These are phyloP conservation scores for Termitomyces sp. DNA, from an alignment of 768 basidiomycete genomes.

Conservation along the genomic window DNA sequence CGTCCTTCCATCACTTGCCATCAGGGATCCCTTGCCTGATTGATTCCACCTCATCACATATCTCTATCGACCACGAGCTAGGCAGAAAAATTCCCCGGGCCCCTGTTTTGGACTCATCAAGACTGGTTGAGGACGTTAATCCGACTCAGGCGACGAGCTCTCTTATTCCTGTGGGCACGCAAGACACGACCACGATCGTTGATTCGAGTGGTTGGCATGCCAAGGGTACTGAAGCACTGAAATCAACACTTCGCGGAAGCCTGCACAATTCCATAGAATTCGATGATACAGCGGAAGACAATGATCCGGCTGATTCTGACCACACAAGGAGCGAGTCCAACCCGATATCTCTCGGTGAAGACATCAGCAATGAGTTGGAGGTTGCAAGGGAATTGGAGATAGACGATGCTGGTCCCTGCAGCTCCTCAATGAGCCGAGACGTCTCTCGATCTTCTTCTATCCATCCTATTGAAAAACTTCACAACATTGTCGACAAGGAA, in stretches of 20 bases:
- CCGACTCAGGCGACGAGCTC: not conserved
- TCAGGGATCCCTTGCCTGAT: not conserved
- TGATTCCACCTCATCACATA: not conserved
- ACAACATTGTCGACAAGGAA: not conserved
- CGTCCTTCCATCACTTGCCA: not conserved
- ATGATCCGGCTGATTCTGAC: not conserved
- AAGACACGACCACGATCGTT: not conserved
- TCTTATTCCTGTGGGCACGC: not conserved
- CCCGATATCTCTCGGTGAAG: not conserved
- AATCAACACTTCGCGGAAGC: not conserved
- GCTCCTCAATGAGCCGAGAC: not conserved
- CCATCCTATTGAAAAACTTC: not conserved
- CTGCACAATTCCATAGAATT: not conserved
- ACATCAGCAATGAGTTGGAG: not conserved
- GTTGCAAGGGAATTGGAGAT: not conserved
- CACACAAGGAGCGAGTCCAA: not conserved
- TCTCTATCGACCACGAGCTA: not conserved
- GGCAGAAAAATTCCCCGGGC: not conserved
- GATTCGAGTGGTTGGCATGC: not conserved
- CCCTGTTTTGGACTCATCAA: not conserved
- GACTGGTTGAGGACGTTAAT: not conserved
- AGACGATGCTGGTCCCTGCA: not conserved
- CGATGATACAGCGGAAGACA: not conserved
- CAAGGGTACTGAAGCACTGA: not conserved
- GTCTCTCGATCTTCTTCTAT: not conserved